Evolutionary conservation across 2,329 filamentous ascomycete species (phyloP), one percentile per base, ranked within the genome.

Genomic region (Paraphaeosphaeria sporulosa): DNA sequence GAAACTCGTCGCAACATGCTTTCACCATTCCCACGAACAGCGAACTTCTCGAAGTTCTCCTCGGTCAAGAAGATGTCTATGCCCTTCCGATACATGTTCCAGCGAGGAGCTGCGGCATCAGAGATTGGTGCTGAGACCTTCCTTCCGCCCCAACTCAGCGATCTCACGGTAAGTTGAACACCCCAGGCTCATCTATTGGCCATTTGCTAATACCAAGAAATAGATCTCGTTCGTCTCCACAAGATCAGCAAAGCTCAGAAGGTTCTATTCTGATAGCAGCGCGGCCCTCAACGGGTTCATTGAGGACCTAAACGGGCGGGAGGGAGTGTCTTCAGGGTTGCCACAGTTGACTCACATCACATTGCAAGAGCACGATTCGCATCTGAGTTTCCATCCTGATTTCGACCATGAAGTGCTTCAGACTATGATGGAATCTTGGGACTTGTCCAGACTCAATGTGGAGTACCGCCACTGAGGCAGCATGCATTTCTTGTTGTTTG

Each of bases 21-120:
- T n/a, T 8, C 12, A 32, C 19, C 53, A 9, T 8, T 48, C 13
- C 13, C 19, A 23, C 43, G 30, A 8, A 15, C 34, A 13, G 40
- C 40, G 9, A 23, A 60, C 19, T 42, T 60, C 6, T 57, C 58
- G 9, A 23, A 3, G 3, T 61, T 61, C 36, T 4, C 12, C 9
- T 58, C 51, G 7, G 25, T 58, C 15, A 57, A n/a, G 27, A 54
- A 54, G 25, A 47, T 58, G n/a, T 32, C 55, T 3, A 6, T 55
- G 4, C 59, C 55, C 10, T 48, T 57, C 32, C 38, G 42, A 43
- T 57, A 48, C 53, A 10, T 60, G 2, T 57, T 60, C 34, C 36
- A 25, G 21, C 34, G 15, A 34, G 38, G 17, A 15, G 27, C 46
- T 21, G 19, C 34, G 21, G n/a, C 17, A 49, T 34, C 27, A 21